These are phyloP conservation scores for Harrya chromipes DNA, from an alignment of 768 basidiomycete genomes.

Conservation along the genomic window DNA sequence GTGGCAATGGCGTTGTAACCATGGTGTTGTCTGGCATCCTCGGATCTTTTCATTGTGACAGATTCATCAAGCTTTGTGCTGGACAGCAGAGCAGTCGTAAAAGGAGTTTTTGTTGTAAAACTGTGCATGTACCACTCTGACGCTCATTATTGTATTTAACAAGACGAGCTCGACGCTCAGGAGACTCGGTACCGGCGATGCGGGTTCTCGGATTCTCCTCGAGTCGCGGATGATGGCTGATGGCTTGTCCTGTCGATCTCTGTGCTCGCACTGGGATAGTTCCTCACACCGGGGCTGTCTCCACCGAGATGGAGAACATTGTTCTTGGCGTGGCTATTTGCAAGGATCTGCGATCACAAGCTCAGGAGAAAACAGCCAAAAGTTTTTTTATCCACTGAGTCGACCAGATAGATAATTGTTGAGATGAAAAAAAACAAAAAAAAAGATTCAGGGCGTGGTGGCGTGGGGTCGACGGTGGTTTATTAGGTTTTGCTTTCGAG, in stretches of 20 bases:
- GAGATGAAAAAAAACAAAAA: constrained; percentile 1
- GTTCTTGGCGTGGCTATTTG: too few relatives aligned
- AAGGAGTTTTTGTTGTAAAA: too few relatives aligned
- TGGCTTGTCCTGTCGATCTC: too few relatives aligned
- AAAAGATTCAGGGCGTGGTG: constrained; percentile 24
- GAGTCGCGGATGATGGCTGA: too few relatives aligned
- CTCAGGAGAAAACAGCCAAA: too few relatives aligned
- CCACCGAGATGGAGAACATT: too few relatives aligned
- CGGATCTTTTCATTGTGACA: background rate
- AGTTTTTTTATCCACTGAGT: too few relatives aligned
- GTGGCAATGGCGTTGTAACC: constrained; percentile 31
- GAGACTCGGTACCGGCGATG: background rate
- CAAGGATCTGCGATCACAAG: too few relatives aligned
- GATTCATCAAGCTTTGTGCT: background rate
- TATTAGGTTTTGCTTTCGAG: constrained; percentile 9
- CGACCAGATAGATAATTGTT: too few relatives aligned
- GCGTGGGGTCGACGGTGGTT: constrained; percentile 30
- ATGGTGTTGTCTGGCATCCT: background rate
- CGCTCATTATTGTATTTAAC: background rate
- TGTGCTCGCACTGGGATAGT: too few relatives aligned
- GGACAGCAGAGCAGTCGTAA: background rate
- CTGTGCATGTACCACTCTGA: background rate
- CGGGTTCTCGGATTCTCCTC: too few relatives aligned
- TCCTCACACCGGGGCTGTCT: too few relatives aligned
- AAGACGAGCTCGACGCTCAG: background rate